Evolutionary conservation across 1,284 basidiomycete genomes (phyloP).

Genomic region (Leccinum pachyderme): DNA sequence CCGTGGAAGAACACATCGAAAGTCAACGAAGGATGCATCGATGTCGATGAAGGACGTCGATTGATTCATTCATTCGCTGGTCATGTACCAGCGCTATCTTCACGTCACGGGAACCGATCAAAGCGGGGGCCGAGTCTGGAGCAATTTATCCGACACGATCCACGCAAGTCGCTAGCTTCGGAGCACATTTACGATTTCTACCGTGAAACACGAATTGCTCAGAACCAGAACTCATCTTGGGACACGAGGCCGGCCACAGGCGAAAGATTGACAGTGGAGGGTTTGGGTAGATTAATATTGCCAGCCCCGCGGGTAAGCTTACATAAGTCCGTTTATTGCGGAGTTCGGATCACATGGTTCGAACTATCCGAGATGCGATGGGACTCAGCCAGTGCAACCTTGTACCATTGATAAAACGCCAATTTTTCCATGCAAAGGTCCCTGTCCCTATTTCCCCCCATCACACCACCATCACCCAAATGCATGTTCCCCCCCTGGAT

Average conservation of each 20-base stretch:
- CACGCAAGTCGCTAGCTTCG: no score
- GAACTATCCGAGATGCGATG: background rate
- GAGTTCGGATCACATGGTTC: constrained; percentile 30
- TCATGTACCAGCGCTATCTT: constrained; percentile 37
- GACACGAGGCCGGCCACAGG: constrained; percentile 4
- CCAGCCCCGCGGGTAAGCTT: constrained; percentile 6
- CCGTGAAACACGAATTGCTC: constrained; percentile 15
- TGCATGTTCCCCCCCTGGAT: constrained; percentile 27
- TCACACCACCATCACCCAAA: constrained; percentile 11
- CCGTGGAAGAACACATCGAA: constrained; percentile 1
- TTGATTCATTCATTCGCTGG: constrained; percentile 23
- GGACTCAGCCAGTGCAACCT: background rate
- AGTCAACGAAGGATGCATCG: constrained; percentile 9
- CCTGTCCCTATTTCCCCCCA: constrained; percentile 6
- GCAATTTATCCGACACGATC: no score
- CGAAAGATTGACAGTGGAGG: background rate
- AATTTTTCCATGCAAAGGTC: constrained; percentile 21
- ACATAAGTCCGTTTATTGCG: constrained; percentile 25
- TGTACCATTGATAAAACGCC: constrained; percentile 31
- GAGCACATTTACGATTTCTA: constrained; percentile 5
- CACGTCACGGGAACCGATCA: constrained; percentile 38
- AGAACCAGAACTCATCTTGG: constrained; percentile 6
- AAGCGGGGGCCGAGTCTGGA: constrained; percentile 11
- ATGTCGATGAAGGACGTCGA: constrained; percentile 11
- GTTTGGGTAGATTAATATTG: constrained; percentile 1